phyloP scores from a whole-genome alignment of 192 early-diverging fungal species.

The Diversispora epigaea region DNA sequence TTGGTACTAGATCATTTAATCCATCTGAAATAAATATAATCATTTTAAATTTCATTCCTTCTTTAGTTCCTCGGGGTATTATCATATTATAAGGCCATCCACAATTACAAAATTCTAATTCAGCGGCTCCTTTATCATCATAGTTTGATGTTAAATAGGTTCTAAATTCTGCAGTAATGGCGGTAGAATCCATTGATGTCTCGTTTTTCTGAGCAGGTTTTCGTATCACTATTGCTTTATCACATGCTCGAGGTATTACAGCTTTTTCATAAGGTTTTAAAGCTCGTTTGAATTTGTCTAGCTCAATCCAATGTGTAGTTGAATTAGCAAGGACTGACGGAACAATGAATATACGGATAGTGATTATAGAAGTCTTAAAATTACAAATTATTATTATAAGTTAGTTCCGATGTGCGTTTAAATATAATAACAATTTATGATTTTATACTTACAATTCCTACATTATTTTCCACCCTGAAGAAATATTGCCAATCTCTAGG shows the following conservation, averaged over 20 bases:
- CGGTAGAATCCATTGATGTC: not conserved
- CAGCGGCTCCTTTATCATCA: not conserved
- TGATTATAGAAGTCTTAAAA: not conserved
- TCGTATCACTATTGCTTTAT: not conserved
- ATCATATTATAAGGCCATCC: conserved; percentile 20
- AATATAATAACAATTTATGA: not conserved
- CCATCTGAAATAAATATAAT: conserved; percentile 8
- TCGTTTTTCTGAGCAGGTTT: conserved; percentile 7
- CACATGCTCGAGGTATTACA: not conserved
- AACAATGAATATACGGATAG: not conserved
- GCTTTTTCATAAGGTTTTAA: conserved; percentile 9
- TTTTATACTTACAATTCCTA: not conserved
- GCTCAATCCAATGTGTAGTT: not conserved
- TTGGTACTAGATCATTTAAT: conserved; percentile 4
- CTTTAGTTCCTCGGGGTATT: conserved; percentile 1
- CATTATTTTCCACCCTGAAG: not conserved
- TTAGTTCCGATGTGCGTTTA: not conserved
- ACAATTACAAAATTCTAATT: conserved; percentile 2
- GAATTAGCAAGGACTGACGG: not conserved
- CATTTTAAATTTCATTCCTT: conserved; percentile 11
- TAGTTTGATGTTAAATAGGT: not conserved
- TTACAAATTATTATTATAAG: not conserved
- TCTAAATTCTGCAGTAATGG: not conserved
- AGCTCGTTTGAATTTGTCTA: conserved; percentile 7
- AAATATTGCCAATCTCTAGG: conserved; percentile 13